Percentiles rank a stretch among this genome's conserved stretches.
phyloP scores from a whole-genome alignment of 225 moss, liverwort and hornwort species.

The Pseudisothecium myosuroides region DNA sequence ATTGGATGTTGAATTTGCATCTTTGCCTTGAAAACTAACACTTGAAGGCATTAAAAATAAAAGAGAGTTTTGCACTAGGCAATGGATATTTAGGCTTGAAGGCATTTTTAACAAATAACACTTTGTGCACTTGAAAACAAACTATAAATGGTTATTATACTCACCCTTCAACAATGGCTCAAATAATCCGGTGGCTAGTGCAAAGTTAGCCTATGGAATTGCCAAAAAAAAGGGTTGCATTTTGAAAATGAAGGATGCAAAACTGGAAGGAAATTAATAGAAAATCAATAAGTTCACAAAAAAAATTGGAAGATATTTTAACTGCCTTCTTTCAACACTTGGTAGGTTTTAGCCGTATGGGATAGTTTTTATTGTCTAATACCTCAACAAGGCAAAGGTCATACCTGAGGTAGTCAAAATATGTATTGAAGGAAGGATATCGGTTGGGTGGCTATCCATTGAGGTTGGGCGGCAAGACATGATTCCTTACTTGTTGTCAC shows the following conservation, averaged over 20 bases:
- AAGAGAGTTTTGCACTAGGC: not conserved
- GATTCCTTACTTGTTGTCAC: too few relatives aligned
- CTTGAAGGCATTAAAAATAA: not conserved
- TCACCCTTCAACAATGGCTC: not conserved
- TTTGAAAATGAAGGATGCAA: not conserved
- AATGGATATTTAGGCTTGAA: not conserved
- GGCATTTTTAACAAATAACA: not conserved
- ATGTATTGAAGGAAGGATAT: too few relatives aligned
- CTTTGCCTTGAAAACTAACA: not conserved
- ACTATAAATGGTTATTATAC: not conserved
- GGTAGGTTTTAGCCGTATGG: fast-evolving
- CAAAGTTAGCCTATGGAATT: not conserved
- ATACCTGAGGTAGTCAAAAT: too few relatives aligned
- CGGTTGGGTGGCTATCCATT: too few relatives aligned
- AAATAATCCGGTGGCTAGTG: fast-evolving
- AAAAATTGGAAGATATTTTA: not conserved
- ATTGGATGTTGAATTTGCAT: not conserved
- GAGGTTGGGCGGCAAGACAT: too few relatives aligned
- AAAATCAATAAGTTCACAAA: fast-evolving
- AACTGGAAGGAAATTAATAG: too few relatives aligned
- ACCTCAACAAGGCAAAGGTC: fast-evolving
- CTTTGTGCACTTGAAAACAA: not conserved
- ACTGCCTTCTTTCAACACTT: too few relatives aligned
- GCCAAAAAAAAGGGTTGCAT: not conserved
- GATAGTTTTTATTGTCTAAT: not conserved